Evolutionary conservation across 1,139 yeast species (phyloP).

Genomic region (Nadsonia starkeyi-henricii): DNA sequence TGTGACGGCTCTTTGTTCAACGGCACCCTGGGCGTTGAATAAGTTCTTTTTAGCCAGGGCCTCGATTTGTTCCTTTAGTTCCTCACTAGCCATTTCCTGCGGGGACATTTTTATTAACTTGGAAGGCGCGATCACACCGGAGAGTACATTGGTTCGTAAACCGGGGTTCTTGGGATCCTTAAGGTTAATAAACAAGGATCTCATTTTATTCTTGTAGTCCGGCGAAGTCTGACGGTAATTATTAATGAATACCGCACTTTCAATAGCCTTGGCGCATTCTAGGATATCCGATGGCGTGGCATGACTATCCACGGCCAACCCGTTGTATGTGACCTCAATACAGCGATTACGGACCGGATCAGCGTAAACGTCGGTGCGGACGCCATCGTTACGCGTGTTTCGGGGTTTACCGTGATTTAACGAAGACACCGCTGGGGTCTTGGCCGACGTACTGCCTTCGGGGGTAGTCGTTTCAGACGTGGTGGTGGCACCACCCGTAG

Average conservation of each 20-base stretch:
- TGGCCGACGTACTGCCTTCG: constrained; percentile 8
- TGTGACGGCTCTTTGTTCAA: constrained; percentile 88
- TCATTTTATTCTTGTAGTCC: constrained; percentile 62
- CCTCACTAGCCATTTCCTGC: constrained; percentile 85
- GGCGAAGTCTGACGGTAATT: constrained; percentile 14
- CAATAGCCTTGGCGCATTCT: constrained; percentile 56
- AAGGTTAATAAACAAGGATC: constrained; percentile 72
- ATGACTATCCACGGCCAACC: constrained; percentile 68
- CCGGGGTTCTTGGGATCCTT: constrained; percentile 85
- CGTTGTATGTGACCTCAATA: constrained; percentile 71
- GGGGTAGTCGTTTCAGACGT: constrained; percentile 18
- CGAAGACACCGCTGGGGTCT: constrained; percentile 9
- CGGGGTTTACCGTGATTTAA: constrained; percentile 32
- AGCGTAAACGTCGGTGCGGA: constrained; percentile 51
- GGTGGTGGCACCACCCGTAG: constrained; percentile 8
- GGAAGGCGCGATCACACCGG: constrained; percentile 49
- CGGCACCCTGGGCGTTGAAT: constrained; percentile 97
- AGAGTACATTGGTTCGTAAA: constrained; percentile 52
- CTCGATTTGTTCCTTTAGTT: constrained; percentile 73
- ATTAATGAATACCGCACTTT: constrained; percentile 45
- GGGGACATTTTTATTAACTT: constrained; percentile 71
- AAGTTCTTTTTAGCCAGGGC: constrained; percentile 76
- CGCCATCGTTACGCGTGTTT: constrained; percentile 69
- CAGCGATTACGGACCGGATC: constrained; percentile 77
- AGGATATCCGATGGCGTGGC: constrained; percentile 47